Conservation (phyloP, 1,284 basidiomycete species). For the Trichosporon faecale region DNA sequence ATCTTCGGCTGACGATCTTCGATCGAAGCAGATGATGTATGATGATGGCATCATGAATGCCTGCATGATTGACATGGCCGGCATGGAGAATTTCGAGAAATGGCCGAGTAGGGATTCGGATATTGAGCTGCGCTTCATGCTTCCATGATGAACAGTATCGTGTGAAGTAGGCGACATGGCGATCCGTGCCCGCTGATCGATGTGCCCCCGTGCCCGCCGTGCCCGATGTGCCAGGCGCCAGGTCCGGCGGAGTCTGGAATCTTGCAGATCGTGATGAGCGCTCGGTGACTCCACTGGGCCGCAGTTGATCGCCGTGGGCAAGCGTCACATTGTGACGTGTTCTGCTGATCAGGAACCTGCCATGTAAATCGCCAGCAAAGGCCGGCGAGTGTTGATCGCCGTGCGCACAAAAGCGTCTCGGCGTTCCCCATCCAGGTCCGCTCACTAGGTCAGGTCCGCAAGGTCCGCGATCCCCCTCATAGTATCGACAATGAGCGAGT, state of each 20-base stretch:
- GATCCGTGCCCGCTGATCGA: too few relatives aligned
- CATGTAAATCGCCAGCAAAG: background rate
- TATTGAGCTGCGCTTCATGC: background rate
- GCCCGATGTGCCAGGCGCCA: background rate
- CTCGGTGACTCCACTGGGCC: background rate
- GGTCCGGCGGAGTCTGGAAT: background rate
- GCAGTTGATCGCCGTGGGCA: background rate
- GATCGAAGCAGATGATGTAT: background rate
- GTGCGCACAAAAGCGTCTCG: background rate
- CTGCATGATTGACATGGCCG: background rate
- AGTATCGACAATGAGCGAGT: background rate
- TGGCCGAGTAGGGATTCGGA: background rate
- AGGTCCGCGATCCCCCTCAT: background rate
- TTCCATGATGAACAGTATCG: too few relatives aligned
- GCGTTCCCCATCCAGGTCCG: background rate
- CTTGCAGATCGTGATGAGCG: background rate
- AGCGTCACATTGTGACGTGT: background rate
- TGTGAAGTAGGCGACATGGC: background rate
- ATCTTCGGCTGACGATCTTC: background rate
- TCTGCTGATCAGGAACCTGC: background rate
- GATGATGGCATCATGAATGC: background rate
- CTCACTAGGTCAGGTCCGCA: background rate
- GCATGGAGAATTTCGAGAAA: background rate
- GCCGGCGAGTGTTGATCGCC: background rate
- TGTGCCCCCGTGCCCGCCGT: too few relatives aligned